Base-by-base conservation (phyloP, 75 land plant genomes). In the Selaginella moellendorffii region DNA sequence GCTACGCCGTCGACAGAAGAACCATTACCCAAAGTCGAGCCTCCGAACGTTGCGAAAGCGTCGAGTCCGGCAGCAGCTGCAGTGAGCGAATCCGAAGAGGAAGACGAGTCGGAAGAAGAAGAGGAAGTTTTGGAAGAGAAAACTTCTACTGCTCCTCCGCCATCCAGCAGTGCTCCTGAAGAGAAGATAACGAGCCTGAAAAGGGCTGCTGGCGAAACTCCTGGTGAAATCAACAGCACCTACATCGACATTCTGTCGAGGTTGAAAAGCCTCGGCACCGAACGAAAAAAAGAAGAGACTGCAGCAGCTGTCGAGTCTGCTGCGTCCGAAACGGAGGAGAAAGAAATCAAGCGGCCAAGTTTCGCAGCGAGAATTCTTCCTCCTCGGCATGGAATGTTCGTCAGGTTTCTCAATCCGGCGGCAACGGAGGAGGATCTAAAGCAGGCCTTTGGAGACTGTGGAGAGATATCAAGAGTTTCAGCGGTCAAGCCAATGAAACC, bases 371-470 rank as follows among this genome's bases (percentile, higher is more conserved):
- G 46, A 36, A 36, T 36, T 5, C 14, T 36, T 5, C 46, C 46
- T 36, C 46, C 46, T 36, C 46, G 46, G 26, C 71, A 71, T 65
- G 74, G 74, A 20, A 66, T 71, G 12, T 71, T 71, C 36, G 63
- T 71, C 2, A 69, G 74, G 17, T 71, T 67, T 42, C 27, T 71
- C 29, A 51, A 54, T 19, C 69, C 69, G 5, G 27, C 53, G 52
- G 74, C 74, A 28, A 66, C 74, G 31, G 71, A 69, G 27, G 70
- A 54, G 21, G 74, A 71, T 58, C 52, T 71, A 46, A 54, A 26
- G 62, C 54, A 65, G 26, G 69, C 74, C 5, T 71, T 71, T 59
- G 61, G 21, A 26, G 74, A 71, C 31, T 71, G 74, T 58, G 74
- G 74, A 24, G 74, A 71, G 52, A 71, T 71, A 29, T 52, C 65